Evolutionary conservation across 2,329 filamentous ascomycete species (phyloP), one percentile per base, ranked within the genome.

Genomic region (Aurifilum marmelostoma): DNA sequence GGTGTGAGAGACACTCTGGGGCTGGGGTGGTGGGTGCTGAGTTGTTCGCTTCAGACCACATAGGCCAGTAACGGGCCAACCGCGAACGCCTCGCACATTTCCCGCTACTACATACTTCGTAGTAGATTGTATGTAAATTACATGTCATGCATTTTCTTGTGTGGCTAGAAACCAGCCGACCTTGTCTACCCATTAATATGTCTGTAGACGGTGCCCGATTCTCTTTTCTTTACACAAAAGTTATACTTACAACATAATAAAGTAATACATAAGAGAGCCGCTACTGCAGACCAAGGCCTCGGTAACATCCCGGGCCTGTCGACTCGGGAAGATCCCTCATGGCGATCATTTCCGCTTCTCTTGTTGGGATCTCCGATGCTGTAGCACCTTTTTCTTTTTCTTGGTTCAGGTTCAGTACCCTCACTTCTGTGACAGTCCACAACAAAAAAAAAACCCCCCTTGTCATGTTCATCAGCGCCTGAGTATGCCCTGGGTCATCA

Each of bases 1-100:
- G 52, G n/a, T 60, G 58, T 60, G 11, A 60, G 58, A 60, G 58
- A 39, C 58, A 66, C 54, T 29, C 37, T 14, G 50, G 32, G 41
- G 34, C 47, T 56, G 24, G 43, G 43, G 52, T 60, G 29, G 34
- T 60, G 29, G 34, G 32, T 47, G 34, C 56, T 34, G 29, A 29
- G 18, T 24, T 21, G 58, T 37, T 60, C 58, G 18, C 32, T n/a
- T 39, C 32, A 60, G 58, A 60, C 58, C 58, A 60, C 58, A n/a
- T 60, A 18, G 39, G 18, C n/a, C n/a, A 24, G 58, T 32, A n/a
- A 56, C 52, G 52, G 52, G 27, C 52, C 52, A 56, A 4, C 52
- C 27, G 24, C 14, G 27, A 56, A 14, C 9, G 27, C 14, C 32
- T 3, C 2, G 6, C 21, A n/a, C 29, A 39, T n/a, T 60, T 16